Conservation (phyloP, 306 rosid species). For the Gastrolobium bilobum region DNA sequence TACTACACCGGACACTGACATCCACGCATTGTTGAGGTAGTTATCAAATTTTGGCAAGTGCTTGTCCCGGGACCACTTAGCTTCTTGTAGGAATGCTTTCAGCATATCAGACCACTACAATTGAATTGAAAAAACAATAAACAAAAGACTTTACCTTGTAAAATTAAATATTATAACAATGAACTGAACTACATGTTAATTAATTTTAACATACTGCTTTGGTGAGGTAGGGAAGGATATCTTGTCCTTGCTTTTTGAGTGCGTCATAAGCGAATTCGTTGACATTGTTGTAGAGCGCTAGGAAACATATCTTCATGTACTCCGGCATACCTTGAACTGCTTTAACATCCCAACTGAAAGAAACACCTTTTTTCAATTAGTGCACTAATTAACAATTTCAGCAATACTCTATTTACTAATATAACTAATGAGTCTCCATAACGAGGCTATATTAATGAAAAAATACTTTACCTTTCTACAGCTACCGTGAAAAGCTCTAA, state of each 20-base stretch:
- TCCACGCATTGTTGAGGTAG: conserved; percentile 62
- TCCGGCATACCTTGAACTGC: conserved; percentile 53
- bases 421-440: neutral
- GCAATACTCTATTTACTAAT: neutral
- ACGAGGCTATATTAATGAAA: neutral
- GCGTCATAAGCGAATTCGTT: conserved; percentile 63
- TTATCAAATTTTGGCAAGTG: conserved; percentile 54
- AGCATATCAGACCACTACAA: conserved; percentile 66
- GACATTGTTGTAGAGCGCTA: conserved; percentile 71
- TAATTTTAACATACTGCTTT: conserved; percentile 51
- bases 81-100: conserved; percentile 67
- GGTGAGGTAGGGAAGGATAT: conserved; percentile 59
- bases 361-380: neutral
- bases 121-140: neutral
- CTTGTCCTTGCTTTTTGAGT: conserved; percentile 51
- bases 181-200: neutral
- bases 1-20: conserved; percentile 55
- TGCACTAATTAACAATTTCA: neutral
- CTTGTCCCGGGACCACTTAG: conserved; percentile 56
- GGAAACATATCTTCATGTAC: conserved; percentile 68
- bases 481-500: conserved; percentile 59
- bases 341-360: conserved; percentile 68
- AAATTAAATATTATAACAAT: neutral
- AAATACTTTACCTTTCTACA: conserved; percentile 56
- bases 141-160: neutral